A percentile compares a stretch with the other conserved stretches of the same genome.
phyloP scores from a whole-genome alignment of 768 basidiomycete genomes.

The Pleurotus tuoliensis region DNA sequence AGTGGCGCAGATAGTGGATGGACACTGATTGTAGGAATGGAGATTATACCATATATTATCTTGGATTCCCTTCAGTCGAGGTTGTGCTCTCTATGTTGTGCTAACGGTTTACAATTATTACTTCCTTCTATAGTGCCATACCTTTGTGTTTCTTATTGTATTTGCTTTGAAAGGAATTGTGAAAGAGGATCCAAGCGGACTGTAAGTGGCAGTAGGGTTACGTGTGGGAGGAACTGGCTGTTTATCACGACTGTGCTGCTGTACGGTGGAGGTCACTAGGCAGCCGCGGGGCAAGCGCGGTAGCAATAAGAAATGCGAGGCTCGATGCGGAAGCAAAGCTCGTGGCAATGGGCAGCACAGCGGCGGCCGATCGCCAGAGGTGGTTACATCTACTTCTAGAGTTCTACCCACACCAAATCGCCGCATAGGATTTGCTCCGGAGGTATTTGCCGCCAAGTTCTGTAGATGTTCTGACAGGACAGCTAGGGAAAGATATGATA shows the following conservation, averaged over 20 bases:
- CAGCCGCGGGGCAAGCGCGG: conserved; percentile 7
- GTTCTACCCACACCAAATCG: conserved; percentile 1
- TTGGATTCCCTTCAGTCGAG: not conserved
- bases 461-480: not conserved
- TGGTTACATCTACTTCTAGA: not conserved
- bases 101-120: conserved; percentile 4
- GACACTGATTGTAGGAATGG: conserved; percentile 20
- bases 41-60: not conserved
- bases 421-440: conserved; percentile 4
- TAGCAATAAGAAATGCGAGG: conserved; percentile 1
- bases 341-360: not conserved
- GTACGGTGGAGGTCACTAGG: not conserved
- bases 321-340: conserved; percentile 1
- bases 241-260: not conserved
- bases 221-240: not conserved
- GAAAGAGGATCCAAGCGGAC: not conserved
- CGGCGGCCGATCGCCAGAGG: conserved; percentile 4
- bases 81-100: not conserved
- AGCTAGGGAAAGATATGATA: not conserved
- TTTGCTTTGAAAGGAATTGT: conserved; percentile 3
- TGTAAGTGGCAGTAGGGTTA: not conserved
- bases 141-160: not conserved
- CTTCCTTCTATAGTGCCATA: not conserved
- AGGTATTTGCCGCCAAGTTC: not conserved
- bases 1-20: conserved; percentile 38